Conservation (phyloP, 2,329 filamentous ascomycete species). For the Exutisphaerella laricina region DNA sequence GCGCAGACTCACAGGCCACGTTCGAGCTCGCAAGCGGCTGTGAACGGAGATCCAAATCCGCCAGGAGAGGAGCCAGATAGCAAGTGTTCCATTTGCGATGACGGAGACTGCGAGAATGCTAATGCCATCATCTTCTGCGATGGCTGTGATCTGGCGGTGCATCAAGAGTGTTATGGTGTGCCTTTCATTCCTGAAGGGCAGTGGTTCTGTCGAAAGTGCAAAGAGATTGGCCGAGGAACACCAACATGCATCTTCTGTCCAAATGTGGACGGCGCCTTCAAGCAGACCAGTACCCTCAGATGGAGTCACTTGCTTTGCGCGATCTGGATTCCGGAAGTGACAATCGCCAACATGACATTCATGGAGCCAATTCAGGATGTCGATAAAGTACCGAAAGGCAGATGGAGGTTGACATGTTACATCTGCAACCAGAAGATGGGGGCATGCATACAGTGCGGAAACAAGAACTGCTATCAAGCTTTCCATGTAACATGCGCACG, state of each 20-base stretch:
- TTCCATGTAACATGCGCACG: slow-evolving; percentile 97
- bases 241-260: slow-evolving; percentile 98
- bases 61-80: slow-evolving; percentile 89
- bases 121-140: slow-evolving; percentile 99
- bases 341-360: slow-evolving; percentile 89
- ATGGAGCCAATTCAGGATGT: slow-evolving; percentile 99
- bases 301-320: slow-evolving; percentile 96
- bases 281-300: slow-evolving; percentile 92
- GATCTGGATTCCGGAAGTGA: slow-evolving; percentile 98
- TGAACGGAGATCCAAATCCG: slow-evolving; percentile 81
- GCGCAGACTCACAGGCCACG: slow-evolving; percentile 89
- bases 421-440: slow-evolving; percentile 98
- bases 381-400: slow-evolving; percentile 89
- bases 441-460: slow-evolving; percentile 95
- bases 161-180: slow-evolving; percentile 98
- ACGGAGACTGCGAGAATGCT: slow-evolving; percentile 98
- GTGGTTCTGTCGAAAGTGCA: slow-evolving; percentile 96
- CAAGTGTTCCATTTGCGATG: slow-evolving; percentile 96
- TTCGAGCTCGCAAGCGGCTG: slow-evolving; percentile 88
- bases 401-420: slow-evolving; percentile 84
- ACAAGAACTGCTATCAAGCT: slow-evolving; percentile 93
- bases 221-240: slow-evolving; percentile 85
- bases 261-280: slow-evolving; percentile 95
- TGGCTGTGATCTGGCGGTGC: slow-evolving; percentile 92
- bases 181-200: slow-evolving; percentile 98